phyloP scores from a whole-genome alignment of 1,139 yeast species.

The Blastobotrys indianensis region DNA sequence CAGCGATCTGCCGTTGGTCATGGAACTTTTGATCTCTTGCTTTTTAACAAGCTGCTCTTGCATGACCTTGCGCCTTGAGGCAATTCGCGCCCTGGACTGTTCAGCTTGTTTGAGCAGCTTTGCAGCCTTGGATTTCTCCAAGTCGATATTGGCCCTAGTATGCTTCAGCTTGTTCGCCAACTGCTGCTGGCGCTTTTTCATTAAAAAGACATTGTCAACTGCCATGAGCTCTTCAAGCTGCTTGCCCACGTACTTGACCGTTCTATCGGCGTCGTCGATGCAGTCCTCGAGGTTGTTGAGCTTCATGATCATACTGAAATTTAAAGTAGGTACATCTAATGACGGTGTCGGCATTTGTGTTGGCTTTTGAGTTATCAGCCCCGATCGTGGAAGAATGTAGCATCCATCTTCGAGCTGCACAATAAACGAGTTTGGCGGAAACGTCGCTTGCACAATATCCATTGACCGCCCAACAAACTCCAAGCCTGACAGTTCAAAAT shows the following conservation, averaged over 20 bases:
- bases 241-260: slow-evolving; percentile 23
- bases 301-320: slow-evolving; percentile 43
- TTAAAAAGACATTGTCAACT: slow-evolving; percentile 8
- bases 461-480: slow-evolving; percentile 23
- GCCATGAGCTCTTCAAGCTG: slow-evolving; percentile 7
- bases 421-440: slow-evolving; percentile 33
- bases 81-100: slow-evolving; percentile 7
- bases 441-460: slow-evolving; percentile 19
- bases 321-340: slow-evolving; percentile 14
- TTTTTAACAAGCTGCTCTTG: background rate
- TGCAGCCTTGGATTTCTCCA: slow-evolving; percentile 11
- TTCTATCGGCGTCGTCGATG: slow-evolving; percentile 34
- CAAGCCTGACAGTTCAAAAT: slow-evolving; percentile 18
- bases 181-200: slow-evolving; percentile 8
- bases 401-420: slow-evolving; percentile 38
- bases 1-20: background rate
- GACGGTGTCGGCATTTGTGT: background rate
- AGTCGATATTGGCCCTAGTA: slow-evolving; percentile 9
- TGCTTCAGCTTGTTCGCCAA: slow-evolving; percentile 13
- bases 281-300: slow-evolving; percentile 41
- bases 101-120: slow-evolving; percentile 11
- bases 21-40: slow-evolving; percentile 1
- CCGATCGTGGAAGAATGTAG: slow-evolving; percentile 26
- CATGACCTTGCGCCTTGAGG: slow-evolving; percentile 7
- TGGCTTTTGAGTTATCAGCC: background rate